Evolutionary conservation across 306 rosid species (phyloP).

Genomic region (Prosopis cineraria): DNA sequence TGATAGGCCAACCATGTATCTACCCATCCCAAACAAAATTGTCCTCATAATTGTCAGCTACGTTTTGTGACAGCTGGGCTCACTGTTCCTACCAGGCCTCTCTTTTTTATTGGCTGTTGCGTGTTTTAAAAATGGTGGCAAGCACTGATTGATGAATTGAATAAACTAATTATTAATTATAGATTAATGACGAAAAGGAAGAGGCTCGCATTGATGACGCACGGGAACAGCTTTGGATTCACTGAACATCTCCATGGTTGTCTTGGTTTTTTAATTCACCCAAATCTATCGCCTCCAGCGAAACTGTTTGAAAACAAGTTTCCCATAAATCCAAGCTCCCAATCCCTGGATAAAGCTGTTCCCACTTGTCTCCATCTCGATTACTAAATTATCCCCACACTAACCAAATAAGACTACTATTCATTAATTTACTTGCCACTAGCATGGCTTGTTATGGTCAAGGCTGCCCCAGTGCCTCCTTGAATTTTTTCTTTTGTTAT

Average conservation of each 20-base stretch:
- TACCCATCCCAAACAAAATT: neutral
- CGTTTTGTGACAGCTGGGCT: neutral
- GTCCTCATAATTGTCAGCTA: neutral
- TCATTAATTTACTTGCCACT: neutral
- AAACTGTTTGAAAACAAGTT: neutral
- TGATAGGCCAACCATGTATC: no score
- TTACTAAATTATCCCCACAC: neutral
- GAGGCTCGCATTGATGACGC: neutral
- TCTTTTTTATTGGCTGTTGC: neutral
- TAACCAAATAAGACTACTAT: neutral
- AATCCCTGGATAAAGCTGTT: conserved; percentile 6
- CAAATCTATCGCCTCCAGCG: neutral
- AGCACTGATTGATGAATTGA: no score
- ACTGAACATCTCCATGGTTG: conserved; percentile 5
- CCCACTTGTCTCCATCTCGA: conserved; percentile 6
- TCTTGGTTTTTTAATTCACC: neutral
- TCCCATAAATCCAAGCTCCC: neutral
- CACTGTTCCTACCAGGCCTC: neutral
- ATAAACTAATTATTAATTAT: neutral
- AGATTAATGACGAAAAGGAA: neutral
- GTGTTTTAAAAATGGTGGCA: no score
- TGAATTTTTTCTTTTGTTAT: neutral
- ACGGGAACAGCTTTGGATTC: neutral
- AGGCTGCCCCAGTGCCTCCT: neutral
- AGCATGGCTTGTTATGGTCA: neutral